Evolutionary conservation across 192 early-diverging fungal genomes (phyloP), one percentile per base, ranked within the genome.

Genomic region (Paraglomus brasilianum): DNA sequence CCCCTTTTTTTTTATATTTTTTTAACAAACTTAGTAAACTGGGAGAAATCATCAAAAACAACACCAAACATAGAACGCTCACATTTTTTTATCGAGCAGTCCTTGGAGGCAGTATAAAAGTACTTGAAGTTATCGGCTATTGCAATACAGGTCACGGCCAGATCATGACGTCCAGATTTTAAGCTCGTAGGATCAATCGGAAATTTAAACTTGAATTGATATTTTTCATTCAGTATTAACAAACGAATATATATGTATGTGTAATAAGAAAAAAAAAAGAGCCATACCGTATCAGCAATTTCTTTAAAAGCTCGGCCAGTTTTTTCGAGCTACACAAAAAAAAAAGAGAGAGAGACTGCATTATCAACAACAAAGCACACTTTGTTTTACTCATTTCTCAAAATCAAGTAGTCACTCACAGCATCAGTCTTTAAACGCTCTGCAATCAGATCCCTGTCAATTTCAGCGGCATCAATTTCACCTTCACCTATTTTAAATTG

Each of bases 391-490:
- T 43, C 36, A 17, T 10, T 9, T n/a, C 21, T 39, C 22, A 66
- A 50, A 6, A 50, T 30, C n/a, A 15, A 4, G 24, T 5, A 10
- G 17, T 41, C 42, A 72, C 75, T 75, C 80, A 87, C 86, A 57
- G 84, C 92, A 73, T 99, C 96, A 21, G 88, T 77, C 61, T 83
- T 79, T 56, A 99, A 77, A 21, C 97, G 84, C 41, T 91, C 86
- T 5, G 94, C 93, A 73, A 99, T 94, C 58, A 98, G 79, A 68
- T 97, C 95, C 44, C 88, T 82, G 77, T 99, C 97, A 41, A 98
- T 87, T 69, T 96, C 90, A 49, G 82, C 90, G 4, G 95, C 96
- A 78, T 96, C 95, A 65, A 92, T 89, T 52, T 91, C 96, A 52
- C 76, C 87, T 13, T 84, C 77, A 17, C 87, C 85, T 42, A 80